Evolutionary conservation across 1,284 basidiomycete genomes (phyloP), one percentile per base, ranked within the genome.

Genomic region (Cystobasidiaceae sp.): DNA sequence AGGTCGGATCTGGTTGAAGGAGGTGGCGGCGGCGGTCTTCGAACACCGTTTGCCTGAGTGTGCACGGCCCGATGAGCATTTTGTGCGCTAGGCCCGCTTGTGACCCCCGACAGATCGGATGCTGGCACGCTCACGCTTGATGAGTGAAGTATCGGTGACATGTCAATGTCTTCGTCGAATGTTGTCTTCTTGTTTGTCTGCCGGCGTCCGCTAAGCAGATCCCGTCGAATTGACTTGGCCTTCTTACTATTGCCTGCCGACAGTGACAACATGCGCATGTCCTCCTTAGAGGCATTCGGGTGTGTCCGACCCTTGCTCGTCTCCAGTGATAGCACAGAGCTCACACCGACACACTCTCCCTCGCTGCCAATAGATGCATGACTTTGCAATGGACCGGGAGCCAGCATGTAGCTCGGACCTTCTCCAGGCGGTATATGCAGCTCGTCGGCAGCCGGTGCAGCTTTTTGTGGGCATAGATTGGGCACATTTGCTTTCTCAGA

Each of bases 1-100:
- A 72, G 62, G 32, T 72, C 69, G 1, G 43, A 43, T 1, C 70
- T 41, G 21, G 64, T 57, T 13, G 43, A 48, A 6, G 63, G 55
- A 9, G 60, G 39, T 4, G 34, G 61, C 11, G 61, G 61, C 5
- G 52, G 61, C 23, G 52, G 60, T 27, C 25, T 52, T 7, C 4
- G 23, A 13, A 52, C 50, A 7, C 50, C 50, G 13, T 52, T 52
- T 8, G 50, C 33, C 33, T 37, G 41, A 37, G 41, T 37, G 33
- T 52, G 23, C 1, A 34, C 32, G 4, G 33, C 23, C 33, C 41
- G 37, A 15, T 52, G 17, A 21, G 50, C 48, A 13, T 7, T 4
- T 28, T 50, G 6, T 30, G n/a, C 25, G 27, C 15, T 27, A 50
- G 48, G 19, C 48, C n/a, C 30, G 4, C 4, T 50, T 32, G 27